Evolutionary conservation across 2,329 filamentous ascomycete species (phyloP).

Genomic region (Cadophora gregata): DNA sequence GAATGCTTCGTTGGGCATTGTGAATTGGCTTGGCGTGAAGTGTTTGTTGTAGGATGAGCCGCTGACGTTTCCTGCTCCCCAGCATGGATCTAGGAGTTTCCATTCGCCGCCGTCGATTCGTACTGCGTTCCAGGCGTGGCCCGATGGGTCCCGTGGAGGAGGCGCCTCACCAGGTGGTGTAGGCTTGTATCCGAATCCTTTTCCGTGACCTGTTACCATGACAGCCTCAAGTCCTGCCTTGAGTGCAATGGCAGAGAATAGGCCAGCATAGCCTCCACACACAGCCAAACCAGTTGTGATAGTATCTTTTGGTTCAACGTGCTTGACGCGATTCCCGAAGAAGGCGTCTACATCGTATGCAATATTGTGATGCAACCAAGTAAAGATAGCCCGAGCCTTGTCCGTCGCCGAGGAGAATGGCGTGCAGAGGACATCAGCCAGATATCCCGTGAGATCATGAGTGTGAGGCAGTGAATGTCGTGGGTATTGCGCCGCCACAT

Average conservation of each 20-base stretch:
- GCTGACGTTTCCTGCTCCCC: slow-evolving; percentile 81
- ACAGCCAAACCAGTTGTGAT: slow-evolving; percentile 82
- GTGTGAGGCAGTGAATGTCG: slow-evolving; percentile 68
- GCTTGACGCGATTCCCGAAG: slow-evolving; percentile 72
- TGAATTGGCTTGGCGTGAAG: slow-evolving; percentile 71
- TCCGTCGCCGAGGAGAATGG: slow-evolving; percentile 85
- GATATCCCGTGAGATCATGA: slow-evolving; percentile 69
- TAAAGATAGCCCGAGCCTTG: slow-evolving; percentile 91
- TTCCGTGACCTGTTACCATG: slow-evolving; percentile 80
- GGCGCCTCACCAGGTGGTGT: slow-evolving; percentile 67
- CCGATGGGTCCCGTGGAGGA: slow-evolving; percentile 65
- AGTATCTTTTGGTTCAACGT: slow-evolving; percentile 73
- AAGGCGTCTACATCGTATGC: slow-evolving; percentile 82
- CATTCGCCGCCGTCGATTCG: slow-evolving; percentile 84
- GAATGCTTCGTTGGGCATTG: slow-evolving; percentile 76
- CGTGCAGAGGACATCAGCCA: slow-evolving; percentile 78
- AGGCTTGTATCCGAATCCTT: slow-evolving; percentile 77
- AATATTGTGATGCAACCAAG: slow-evolving; percentile 95
- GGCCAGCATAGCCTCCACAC: slow-evolving; percentile 87
- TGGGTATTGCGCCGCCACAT: slow-evolving; percentile 78
- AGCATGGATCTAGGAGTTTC: slow-evolving; percentile 89
- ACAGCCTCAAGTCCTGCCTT: slow-evolving; percentile 81
- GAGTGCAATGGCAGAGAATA: slow-evolving; percentile 79
- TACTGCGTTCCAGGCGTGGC: slow-evolving; percentile 94
- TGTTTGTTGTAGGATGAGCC: slow-evolving; percentile 64